phyloP scores from a whole-genome alignment of 23 red algal species.

The Rhodosorus marinus region DNA sequence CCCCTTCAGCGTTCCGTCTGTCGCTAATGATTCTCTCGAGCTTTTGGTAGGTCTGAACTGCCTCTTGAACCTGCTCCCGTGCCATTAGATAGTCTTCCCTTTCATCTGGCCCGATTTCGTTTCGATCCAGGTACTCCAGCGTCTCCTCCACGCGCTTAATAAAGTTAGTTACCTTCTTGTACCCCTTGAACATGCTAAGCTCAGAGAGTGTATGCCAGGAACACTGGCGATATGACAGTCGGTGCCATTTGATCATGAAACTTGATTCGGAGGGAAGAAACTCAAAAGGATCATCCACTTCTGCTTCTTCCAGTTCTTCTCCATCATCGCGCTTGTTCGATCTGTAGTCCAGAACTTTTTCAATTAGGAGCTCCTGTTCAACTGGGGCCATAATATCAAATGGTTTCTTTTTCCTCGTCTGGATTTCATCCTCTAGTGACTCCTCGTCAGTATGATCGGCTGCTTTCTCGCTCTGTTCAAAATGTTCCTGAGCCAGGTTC shows the following conservation, averaged over 20 bases:
- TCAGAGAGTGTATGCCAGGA: slow-evolving; percentile 48
- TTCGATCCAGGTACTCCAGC: slow-evolving; percentile 2
- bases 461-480: too few species aligned
- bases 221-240: slow-evolving; percentile 20
- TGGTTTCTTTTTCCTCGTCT: not conserved
- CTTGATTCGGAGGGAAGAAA: slow-evolving; percentile 26
- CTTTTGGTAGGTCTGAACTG: slow-evolving; percentile 18
- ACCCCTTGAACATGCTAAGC: slow-evolving; percentile 31
- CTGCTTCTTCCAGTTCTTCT: not conserved
- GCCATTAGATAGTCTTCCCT: slow-evolving; percentile 26
- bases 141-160: slow-evolving; percentile 29
- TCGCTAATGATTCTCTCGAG: slow-evolving; percentile 64
- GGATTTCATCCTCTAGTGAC: too few species aligned
- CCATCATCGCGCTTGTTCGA: not conserved
- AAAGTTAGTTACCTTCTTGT: slow-evolving; percentile 59
- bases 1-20: not conserved
- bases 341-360: not conserved
- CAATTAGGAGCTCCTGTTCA: not conserved
- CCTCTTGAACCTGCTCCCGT: slow-evolving; percentile 23
- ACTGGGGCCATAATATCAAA: not conserved
- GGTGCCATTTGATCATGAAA: slow-evolving; percentile 76
- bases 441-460: too few species aligned
- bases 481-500: too few species aligned
- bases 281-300: not conserved
- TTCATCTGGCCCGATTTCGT: slow-evolving; percentile 46